phyloP scores from a whole-genome alignment of 2,329 filamentous ascomycete species.

The Chaetomiaceae sp. region DNA sequence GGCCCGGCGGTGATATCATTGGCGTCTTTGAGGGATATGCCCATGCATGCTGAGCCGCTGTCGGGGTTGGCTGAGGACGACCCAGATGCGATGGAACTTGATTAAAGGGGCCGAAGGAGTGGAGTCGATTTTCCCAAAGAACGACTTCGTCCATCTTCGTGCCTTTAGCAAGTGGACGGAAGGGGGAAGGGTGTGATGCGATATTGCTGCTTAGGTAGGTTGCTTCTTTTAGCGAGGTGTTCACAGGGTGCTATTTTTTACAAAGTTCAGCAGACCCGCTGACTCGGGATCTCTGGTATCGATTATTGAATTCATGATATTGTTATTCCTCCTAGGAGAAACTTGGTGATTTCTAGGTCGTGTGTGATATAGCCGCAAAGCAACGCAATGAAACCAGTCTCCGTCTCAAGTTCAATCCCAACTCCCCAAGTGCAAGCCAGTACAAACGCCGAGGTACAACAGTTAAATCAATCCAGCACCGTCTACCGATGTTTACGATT shows the following conservation, averaged over 20 bases:
- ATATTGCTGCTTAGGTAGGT: no score
- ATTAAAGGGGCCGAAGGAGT: no score
- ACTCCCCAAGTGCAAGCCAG: background rate
- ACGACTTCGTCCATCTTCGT: no score
- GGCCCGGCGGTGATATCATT: background rate
- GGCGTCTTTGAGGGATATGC: conserved; percentile 1
- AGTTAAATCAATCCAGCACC: no score
- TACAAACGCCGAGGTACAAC: background rate
- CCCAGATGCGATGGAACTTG: conserved; percentile 26
- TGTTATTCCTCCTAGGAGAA: conserved; percentile 4
- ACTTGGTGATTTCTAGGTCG: background rate
- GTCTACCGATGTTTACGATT: no score
- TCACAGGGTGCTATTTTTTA: no score
- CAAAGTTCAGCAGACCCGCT: background rate
- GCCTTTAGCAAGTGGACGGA: no score
- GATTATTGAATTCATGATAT: background rate
- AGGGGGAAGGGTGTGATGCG: no score
- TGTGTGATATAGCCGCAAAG: conserved; percentile 1
- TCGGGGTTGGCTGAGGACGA: conserved; percentile 12
- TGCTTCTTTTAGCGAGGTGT: conserved; percentile 15
- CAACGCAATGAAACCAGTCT: no score
- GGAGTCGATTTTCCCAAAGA: no score
- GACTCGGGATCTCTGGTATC: background rate
- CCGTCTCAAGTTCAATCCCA: background rate
- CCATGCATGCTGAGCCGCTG: conserved; percentile 1